These are phyloP conservation scores for Hansenula sp. DNA, from an alignment of 1,139 yeast genomes.

Conservation along the genomic window DNA sequence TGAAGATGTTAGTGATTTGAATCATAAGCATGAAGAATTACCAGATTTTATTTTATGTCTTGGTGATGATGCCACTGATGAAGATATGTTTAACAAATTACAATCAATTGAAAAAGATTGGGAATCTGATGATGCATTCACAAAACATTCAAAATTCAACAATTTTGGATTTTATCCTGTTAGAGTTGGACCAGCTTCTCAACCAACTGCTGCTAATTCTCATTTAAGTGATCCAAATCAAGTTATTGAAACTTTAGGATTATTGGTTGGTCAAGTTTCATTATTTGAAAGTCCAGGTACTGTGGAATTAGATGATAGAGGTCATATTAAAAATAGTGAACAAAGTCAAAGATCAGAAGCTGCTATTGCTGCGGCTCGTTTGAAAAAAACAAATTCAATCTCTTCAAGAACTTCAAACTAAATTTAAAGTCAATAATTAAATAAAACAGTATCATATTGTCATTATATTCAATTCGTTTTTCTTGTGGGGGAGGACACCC, in stretches of 20 bases:
- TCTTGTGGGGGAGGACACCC: too few species aligned
- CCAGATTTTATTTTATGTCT: conserved; percentile 86
- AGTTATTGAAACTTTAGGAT: conserved; percentile 80
- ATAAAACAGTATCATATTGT: too few species aligned
- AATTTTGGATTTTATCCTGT: conserved; percentile 76
- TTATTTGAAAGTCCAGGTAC: conserved; percentile 74
- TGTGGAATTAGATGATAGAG: conserved; percentile 70
- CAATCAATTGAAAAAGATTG: conserved; percentile 51
- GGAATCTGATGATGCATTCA: conserved; percentile 23
- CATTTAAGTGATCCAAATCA: conserved; percentile 84
- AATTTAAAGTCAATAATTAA: too few species aligned
- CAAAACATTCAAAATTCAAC: conserved; percentile 40
- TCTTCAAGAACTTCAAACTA: neutral
- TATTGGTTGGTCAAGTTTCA: conserved; percentile 71
- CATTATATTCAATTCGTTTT: neutral
- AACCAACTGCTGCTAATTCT: conserved; percentile 81
- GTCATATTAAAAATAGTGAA: conserved; percentile 44
- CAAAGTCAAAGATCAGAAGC: conserved; percentile 26
- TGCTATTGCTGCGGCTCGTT: conserved; percentile 16
- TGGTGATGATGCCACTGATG: conserved; percentile 97
- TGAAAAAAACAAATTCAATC: conserved; percentile 13
- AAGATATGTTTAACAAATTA: conserved; percentile 88
- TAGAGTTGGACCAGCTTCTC: conserved; percentile 93
- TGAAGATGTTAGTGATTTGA: conserved; percentile 28
- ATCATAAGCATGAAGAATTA: conserved; percentile 40